phyloP scores from a whole-genome alignment of 225 moss, liverwort and hornwort species.

The Sphagnum tenellum region DNA sequence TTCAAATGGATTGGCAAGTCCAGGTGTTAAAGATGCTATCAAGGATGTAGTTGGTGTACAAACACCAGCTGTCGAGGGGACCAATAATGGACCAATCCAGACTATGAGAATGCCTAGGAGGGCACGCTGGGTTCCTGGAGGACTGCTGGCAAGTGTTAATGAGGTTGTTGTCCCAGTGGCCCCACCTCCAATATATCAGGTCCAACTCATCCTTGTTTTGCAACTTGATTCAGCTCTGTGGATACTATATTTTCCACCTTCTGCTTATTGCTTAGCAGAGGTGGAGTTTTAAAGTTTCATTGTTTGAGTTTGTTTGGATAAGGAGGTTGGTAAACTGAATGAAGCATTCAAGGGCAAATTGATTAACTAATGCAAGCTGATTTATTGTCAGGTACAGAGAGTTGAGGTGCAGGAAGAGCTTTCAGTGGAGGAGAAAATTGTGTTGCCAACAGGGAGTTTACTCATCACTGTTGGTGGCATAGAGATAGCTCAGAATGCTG shows the following conservation, averaged over 20 bases:
- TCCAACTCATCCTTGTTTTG: background rate
- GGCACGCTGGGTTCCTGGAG: slow-evolving; percentile 54
- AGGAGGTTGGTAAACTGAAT: too few species aligned
- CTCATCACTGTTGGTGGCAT: slow-evolving; percentile 35
- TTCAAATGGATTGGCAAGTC: background rate
- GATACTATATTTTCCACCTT: background rate
- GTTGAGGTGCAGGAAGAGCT: slow-evolving; percentile 20
- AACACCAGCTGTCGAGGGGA: slow-evolving; percentile 17
- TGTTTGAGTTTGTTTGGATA: too few species aligned
- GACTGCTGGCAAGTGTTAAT: slow-evolving; percentile 42
- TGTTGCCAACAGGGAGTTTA: slow-evolving; percentile 44
- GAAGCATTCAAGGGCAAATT: too few species aligned
- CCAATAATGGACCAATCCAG: slow-evolving; percentile 19
- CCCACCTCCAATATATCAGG: slow-evolving; percentile 52
- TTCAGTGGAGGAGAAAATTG: slow-evolving; percentile 30
- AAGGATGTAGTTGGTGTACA: slow-evolving; percentile 4
- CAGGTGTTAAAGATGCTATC: slow-evolving; percentile 3
- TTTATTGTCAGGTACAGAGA: too few species aligned
- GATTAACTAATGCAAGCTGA: too few species aligned
- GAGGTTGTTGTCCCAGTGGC: slow-evolving; percentile 49
- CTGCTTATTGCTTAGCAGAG: background rate
- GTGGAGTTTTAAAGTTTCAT: too few species aligned
- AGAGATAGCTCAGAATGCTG: slow-evolving; percentile 40
- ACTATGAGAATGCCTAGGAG: slow-evolving; percentile 41
- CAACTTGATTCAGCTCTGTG: background rate